Conservation (phyloP, 164 flowering plant species). For the Buxus sempervirens region DNA sequence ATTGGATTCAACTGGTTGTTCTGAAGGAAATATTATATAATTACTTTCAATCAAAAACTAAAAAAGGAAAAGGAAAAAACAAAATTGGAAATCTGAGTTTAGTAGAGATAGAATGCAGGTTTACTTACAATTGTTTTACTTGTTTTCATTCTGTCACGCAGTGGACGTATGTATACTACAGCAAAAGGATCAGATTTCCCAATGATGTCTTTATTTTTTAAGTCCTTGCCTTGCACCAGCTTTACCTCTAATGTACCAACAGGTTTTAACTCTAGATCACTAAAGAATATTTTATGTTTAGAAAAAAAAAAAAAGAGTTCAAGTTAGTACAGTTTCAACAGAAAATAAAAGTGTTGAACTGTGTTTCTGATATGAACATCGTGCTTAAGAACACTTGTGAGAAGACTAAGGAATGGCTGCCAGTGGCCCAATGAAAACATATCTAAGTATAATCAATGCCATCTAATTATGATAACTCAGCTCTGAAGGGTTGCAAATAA, state of each 20-base stretch:
- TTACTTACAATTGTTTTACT: slow-evolving; percentile 79
- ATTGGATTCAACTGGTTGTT: slow-evolving; percentile 89
- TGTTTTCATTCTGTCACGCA: slow-evolving; percentile 73
- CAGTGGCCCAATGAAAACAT: too few species aligned
- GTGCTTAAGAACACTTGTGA: too few species aligned
- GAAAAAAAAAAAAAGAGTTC: neutral
- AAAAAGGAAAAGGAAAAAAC: neutral
- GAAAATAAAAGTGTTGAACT: neutral
- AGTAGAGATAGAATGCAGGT: too few species aligned
- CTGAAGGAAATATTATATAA: slow-evolving; percentile 35
- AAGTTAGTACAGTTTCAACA: neutral
- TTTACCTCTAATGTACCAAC: slow-evolving; percentile 91
- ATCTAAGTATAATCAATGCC: too few species aligned
- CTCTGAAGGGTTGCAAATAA: too few species aligned
- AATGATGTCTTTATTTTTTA: slow-evolving; percentile 86
- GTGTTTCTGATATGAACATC: too few species aligned
- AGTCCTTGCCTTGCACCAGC: slow-evolving; percentile 91
- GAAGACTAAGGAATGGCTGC: too few species aligned
- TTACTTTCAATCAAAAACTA: slow-evolving; percentile 1
- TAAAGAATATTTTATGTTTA: slow-evolving; percentile 36
- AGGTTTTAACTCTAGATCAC: slow-evolving; percentile 94
- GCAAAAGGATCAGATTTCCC: slow-evolving; percentile 99
- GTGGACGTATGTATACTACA: slow-evolving; percentile 74
- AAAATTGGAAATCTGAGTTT: neutral
- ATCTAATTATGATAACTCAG: too few species aligned